Evolutionary conservation across 2,329 filamentous ascomycete genomes (phyloP).

Genomic region (Ophiostoma montium): DNA sequence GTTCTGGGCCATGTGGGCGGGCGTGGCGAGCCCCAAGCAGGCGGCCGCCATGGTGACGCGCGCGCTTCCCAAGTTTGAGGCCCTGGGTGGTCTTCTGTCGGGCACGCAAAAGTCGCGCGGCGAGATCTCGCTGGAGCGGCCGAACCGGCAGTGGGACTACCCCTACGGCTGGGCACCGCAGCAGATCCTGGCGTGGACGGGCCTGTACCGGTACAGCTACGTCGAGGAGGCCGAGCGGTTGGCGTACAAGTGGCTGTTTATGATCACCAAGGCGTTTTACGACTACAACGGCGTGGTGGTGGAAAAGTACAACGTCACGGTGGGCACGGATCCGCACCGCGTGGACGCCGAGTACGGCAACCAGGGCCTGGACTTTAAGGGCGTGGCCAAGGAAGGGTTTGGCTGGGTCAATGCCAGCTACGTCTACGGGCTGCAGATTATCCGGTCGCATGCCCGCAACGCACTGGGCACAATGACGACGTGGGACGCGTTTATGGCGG

Average conservation of each 20-base stretch:
- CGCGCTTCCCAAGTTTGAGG: constrained; percentile 78
- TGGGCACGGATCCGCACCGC: constrained; percentile 76
- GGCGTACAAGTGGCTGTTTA: constrained; percentile 93
- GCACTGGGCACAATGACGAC: constrained; percentile 78
- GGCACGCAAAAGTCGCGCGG: constrained; percentile 85
- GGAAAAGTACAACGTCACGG: constrained; percentile 96
- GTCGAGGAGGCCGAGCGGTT: constrained; percentile 77
- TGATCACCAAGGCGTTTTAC: constrained; percentile 97
- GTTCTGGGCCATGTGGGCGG: constrained; percentile 96
- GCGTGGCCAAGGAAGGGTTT: constrained; percentile 94
- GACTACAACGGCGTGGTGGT: constrained; percentile 98
- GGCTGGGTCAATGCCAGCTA: constrained; percentile 99
- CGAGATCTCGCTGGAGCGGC: constrained; percentile 60
- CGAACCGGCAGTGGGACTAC: constrained; percentile 97
- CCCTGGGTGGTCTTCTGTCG: constrained; percentile 72
- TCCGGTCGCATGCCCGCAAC: constrained; percentile 78
- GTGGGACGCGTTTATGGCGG: constrained; percentile 69
- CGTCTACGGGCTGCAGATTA: constrained; percentile 78
- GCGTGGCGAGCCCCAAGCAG: constrained; percentile 71
- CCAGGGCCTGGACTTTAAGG: constrained; percentile 89
- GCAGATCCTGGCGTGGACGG: constrained; percentile 96
- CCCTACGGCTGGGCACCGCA: constrained; percentile 98
- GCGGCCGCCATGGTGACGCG: constrained; percentile 69
- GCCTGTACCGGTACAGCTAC: constrained; percentile 81
- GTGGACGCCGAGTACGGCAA: constrained; percentile 98